Percentiles rank a stretch among this genome's conserved stretches.
Evolutionary conservation across 805 yeast species (phyloP).

Genomic region (Cyberlindnera misumaiensis): DNA sequence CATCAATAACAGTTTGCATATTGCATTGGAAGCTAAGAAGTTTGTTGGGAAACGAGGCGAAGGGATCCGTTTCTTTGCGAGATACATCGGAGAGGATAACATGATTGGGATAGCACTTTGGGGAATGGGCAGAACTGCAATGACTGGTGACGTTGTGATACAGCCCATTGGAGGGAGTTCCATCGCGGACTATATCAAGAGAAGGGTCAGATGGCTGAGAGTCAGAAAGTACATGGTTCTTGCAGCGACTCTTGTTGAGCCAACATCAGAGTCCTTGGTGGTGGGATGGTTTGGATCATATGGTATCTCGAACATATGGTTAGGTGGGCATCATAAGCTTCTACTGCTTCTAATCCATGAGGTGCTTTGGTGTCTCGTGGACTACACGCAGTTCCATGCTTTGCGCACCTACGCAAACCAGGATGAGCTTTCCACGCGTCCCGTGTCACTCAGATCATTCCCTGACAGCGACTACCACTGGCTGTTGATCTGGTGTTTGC

Average conservation of each 20-base stretch:
- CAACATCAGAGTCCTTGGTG: conserved; percentile 72
- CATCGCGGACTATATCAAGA: conserved; percentile 48
- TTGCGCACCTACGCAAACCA: conserved; percentile 29
- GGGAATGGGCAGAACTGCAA: conserved; percentile 65
- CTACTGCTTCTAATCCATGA: conserved; percentile 45
- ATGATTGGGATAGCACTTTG: conserved; percentile 86
- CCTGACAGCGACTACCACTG: conserved; percentile 10
- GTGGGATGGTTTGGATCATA: conserved; percentile 62
- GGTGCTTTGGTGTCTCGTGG: conserved; percentile 56
- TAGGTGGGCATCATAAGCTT: conserved; percentile 27
- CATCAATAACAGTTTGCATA: conserved; percentile 27
- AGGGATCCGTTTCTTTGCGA: conserved; percentile 65
- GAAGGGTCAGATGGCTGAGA: conserved; percentile 80
- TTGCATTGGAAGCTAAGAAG: conserved; percentile 27
- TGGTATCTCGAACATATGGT: conserved; percentile 43
- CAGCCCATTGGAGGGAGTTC: conserved; percentile 57
- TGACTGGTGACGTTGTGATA: conserved; percentile 71
- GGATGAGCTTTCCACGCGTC: conserved; percentile 8
- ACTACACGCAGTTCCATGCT: conserved; percentile 49
- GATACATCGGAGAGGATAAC: conserved; percentile 86
- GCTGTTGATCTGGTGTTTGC: conserved; percentile 49
- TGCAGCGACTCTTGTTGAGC: conserved; percentile 78
- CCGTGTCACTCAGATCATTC: too few species aligned
- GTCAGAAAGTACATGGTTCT: conserved; percentile 84
- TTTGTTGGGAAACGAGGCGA: conserved; percentile 26